These are phyloP conservation scores for Conoideocrella luteorostrata DNA, from an alignment of 2,329 filamentous ascomycete species.

Conservation along the genomic window DNA sequence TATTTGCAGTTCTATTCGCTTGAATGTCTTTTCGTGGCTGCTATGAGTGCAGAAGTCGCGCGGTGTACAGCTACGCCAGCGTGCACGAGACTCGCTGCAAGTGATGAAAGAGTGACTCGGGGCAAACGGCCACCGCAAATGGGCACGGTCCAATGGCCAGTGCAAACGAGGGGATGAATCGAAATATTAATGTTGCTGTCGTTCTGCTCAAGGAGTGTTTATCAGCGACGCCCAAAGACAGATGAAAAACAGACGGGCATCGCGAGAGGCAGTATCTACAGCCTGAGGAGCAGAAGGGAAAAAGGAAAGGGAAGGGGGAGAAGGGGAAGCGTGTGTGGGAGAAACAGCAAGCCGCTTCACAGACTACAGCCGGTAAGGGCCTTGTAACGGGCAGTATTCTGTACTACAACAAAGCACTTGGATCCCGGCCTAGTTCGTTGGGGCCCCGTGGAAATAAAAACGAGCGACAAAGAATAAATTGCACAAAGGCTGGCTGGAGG, in stretches of 20 bases:
- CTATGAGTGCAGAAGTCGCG: too few relatives aligned
- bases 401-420: too few relatives aligned
- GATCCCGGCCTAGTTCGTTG: too few relatives aligned
- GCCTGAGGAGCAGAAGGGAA: slow-evolving; percentile 5
- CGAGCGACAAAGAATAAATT: too few relatives aligned
- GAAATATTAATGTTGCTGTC: slow-evolving; percentile 2
- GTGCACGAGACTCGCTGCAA: neutral
- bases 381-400: neutral
- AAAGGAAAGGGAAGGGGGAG: slow-evolving; percentile 6
- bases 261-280: slow-evolving; percentile 10
- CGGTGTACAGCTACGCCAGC: too few relatives aligned
- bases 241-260: slow-evolving; percentile 12
- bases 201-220: slow-evolving; percentile 4
- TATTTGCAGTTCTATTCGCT: too few relatives aligned
- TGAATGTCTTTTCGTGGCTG: too few relatives aligned
- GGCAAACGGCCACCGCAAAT: neutral
- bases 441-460: too few relatives aligned
- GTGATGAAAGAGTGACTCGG: slow-evolving; percentile 6
- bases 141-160: neutral
- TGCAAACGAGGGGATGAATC: slow-evolving; percentile 4
- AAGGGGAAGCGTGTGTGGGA: neutral
- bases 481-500: neutral
- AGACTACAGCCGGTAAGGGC: neutral
- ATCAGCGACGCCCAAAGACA: slow-evolving; percentile 12
- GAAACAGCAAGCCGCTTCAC: neutral